Conservation (phyloP, 352 stramenopile genomes). For the Pythium biforme region DNA sequence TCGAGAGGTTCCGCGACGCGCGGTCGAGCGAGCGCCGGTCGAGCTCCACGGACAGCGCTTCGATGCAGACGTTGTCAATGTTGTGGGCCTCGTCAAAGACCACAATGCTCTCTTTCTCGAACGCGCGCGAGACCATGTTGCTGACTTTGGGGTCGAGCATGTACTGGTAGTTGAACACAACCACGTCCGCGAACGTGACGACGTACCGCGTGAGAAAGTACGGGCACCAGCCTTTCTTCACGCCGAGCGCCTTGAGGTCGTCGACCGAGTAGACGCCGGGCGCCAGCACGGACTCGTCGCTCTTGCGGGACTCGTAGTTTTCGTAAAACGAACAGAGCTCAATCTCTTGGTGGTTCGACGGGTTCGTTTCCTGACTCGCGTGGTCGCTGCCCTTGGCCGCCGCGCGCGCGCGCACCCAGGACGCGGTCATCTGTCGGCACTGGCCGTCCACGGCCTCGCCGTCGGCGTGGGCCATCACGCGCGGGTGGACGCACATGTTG, state of each 20-base stretch:
- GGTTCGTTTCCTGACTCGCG: slow-evolving; percentile 1
- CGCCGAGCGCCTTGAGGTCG: slow-evolving; percentile 93
- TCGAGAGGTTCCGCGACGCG: slow-evolving; percentile 89
- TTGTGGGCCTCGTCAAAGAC: slow-evolving; percentile 99
- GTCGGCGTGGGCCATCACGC: slow-evolving; percentile 95
- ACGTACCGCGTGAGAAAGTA: slow-evolving; percentile 98
- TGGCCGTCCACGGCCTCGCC: slow-evolving; percentile 96
- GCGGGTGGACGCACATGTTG: slow-evolving; percentile 99
- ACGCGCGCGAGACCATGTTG: slow-evolving; percentile 88
- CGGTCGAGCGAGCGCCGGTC: slow-evolving; percentile 91
- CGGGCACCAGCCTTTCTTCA: slow-evolving; percentile 93
- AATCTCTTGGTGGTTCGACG: slow-evolving; percentile 24
- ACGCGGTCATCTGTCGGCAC: slow-evolving; percentile 97
- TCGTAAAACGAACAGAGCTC: slow-evolving; percentile 91
- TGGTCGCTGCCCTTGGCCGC: slow-evolving; percentile 27
- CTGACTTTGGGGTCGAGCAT: slow-evolving; percentile 99
- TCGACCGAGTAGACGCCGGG: slow-evolving; percentile 96
- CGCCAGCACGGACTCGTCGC: slow-evolving; percentile 91
- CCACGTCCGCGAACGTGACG: slow-evolving; percentile 96
- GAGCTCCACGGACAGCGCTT: slow-evolving; percentile 96
- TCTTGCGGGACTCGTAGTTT: slow-evolving; percentile 83
- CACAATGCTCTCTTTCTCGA: slow-evolving; percentile 92
- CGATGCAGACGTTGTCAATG: slow-evolving; percentile 99
- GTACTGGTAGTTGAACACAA: slow-evolving; percentile 99
- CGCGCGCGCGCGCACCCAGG: slow-evolving; percentile 91